Percentiles rank a stretch among this genome's conserved stretches.
Conservation (phyloP, 352 stramenopile genomes). For the Phytophthora citrophthora region DNA sequence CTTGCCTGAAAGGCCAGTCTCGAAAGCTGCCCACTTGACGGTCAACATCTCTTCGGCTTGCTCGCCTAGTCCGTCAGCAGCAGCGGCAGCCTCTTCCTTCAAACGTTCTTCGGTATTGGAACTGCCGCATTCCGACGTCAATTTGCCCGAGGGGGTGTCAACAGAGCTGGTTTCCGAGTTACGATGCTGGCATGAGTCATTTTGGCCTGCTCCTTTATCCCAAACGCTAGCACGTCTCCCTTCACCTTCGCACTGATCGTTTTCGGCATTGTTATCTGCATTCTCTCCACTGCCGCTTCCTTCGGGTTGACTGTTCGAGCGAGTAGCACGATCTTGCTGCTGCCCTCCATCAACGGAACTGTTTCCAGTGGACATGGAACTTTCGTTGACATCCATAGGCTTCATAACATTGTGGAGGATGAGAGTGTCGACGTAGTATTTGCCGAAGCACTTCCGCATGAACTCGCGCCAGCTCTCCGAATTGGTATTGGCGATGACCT, state of each 20-base stretch:
- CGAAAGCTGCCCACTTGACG: slow-evolving; percentile 80
- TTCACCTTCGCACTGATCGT: slow-evolving; percentile 24
- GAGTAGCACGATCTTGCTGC: slow-evolving; percentile 14
- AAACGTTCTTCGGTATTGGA: slow-evolving; percentile 28
- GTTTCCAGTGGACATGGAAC: slow-evolving; percentile 7
- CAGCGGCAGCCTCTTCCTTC: slow-evolving; percentile 34
- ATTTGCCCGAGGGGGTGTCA: slow-evolving; percentile 25
- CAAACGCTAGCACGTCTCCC: slow-evolving; percentile 30
- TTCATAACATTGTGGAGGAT: slow-evolving; percentile 69
- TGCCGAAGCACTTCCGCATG: slow-evolving; percentile 75
- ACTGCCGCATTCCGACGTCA: slow-evolving; percentile 30
- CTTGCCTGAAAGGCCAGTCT: slow-evolving; percentile 61
- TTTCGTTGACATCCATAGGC: slow-evolving; percentile 18
- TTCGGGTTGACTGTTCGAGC: slow-evolving; percentile 29
- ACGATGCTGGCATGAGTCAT: slow-evolving; percentile 12
- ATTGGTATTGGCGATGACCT: slow-evolving; percentile 71
- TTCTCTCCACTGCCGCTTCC: slow-evolving; percentile 25
- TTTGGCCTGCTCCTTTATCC: slow-evolving; percentile 22
- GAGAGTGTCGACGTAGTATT: slow-evolving; percentile 78
- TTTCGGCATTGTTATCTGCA: slow-evolving; percentile 32
- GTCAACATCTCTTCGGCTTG: slow-evolving; percentile 65
- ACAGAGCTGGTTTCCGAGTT: slow-evolving; percentile 40
- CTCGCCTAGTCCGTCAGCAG: slow-evolving; percentile 33
- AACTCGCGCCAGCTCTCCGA: slow-evolving; percentile 82
- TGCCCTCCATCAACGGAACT: slow-evolving; percentile 6